These are phyloP conservation scores for Cinnamomum micranthum DNA, from an alignment of 164 flowering plant species.

Conservation along the genomic window DNA sequence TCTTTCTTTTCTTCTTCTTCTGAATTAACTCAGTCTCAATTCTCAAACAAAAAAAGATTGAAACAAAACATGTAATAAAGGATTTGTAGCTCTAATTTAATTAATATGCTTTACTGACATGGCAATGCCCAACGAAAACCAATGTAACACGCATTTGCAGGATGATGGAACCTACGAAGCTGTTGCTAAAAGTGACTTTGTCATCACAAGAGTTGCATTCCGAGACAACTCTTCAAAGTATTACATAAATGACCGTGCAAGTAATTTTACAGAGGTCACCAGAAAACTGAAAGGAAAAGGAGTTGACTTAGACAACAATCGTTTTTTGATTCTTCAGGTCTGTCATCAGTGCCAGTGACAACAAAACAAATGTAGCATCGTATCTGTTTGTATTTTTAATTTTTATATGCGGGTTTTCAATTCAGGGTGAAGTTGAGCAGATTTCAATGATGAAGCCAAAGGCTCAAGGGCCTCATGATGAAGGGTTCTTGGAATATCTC, in stretches of 20 bases:
- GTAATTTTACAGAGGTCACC: conserved; percentile 93
- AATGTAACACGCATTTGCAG: conserved; percentile 24
- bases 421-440: conserved; percentile 98
- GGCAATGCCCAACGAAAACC: no score
- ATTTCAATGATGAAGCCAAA: conserved; percentile 98
- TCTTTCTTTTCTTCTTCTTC: no score
- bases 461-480: conserved; percentile 96
- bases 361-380: no score
- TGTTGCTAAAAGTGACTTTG: conserved; percentile 83
- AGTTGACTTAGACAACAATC: conserved; percentile 91
- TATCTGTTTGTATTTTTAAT: neutral
- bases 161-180: conserved; percentile 79
- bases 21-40: neutral
- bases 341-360: neutral
- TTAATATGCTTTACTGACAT: neutral
- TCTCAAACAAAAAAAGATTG: neutral
- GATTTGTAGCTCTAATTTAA: no score
- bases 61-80: neutral
- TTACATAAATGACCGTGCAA: conserved; percentile 67
- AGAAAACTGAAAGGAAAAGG: conserved; percentile 87
- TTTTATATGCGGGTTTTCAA: neutral
- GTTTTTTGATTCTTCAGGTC: conserved; percentile 97
- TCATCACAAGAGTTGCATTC: conserved; percentile 77
- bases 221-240: conserved; percentile 92
- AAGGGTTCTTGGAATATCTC: conserved; percentile 94